Evolutionary conservation across 1,284 basidiomycete species (phyloP).

Genomic region (Uromyces viciae-fabae): DNA sequence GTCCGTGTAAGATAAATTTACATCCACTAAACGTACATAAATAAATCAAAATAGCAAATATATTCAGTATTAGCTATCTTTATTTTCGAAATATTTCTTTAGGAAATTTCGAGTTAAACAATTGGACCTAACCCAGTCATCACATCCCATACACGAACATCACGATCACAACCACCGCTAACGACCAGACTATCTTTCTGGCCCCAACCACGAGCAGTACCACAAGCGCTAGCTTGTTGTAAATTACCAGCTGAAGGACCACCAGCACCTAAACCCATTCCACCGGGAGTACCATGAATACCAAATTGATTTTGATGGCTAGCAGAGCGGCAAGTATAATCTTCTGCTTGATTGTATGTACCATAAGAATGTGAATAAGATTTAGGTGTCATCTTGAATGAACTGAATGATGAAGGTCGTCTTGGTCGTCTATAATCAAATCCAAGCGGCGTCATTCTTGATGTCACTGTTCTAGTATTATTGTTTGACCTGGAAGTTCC

Average conservation of each 20-base stretch:
- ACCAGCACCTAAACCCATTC: slow-evolving; percentile 53
- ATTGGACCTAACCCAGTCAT: slow-evolving; percentile 65
- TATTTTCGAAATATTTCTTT: not conserved
- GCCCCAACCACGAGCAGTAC: slow-evolving; percentile 66
- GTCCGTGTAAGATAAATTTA: slow-evolving; percentile 74
- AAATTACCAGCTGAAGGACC: slow-evolving; percentile 52
- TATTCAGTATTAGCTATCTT: not conserved
- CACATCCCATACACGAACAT: slow-evolving; percentile 85
- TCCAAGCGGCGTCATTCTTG: slow-evolving; percentile 1
- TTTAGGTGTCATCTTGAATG: slow-evolving; percentile 34
- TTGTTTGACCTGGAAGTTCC: not conserved
- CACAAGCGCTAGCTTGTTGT: slow-evolving; percentile 63
- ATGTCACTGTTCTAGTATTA: not conserved
- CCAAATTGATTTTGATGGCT: slow-evolving; percentile 22
- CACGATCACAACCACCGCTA: slow-evolving; percentile 88
- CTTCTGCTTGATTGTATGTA: too few relatives aligned
- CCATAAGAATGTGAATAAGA: not conserved
- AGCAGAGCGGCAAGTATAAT: slow-evolving; percentile 4
- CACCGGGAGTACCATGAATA: slow-evolving; percentile 41
- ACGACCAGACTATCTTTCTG: slow-evolving; percentile 69
- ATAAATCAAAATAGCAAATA: not conserved
- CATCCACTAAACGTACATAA: slow-evolving; percentile 62
- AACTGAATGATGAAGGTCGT: slow-evolving; percentile 19
- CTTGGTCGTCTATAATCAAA: slow-evolving; percentile 14
- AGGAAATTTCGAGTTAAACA: not conserved